Base-by-base conservation (phyloP, 2,329 filamentous ascomycete species). In the Emmonsiellopsis sp. region DNA sequence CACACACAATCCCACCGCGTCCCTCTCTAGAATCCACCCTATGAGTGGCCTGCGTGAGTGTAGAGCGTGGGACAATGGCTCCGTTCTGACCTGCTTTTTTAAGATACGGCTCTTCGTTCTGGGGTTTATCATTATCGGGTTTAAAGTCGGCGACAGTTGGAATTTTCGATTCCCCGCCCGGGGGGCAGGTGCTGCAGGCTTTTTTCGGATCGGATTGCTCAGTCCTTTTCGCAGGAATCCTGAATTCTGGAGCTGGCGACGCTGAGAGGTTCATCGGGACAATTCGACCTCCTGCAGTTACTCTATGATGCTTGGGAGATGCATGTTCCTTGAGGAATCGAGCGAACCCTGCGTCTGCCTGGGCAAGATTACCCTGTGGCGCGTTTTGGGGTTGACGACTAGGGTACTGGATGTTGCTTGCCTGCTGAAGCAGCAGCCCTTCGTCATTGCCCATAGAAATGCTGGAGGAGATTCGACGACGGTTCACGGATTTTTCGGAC, bases 271-370 rank as follows among this genome's bases (percentile, higher is more conserved):
- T 64, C 69, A 76, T 74, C n/a, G 74, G 73, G 37, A 77, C 73
- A 31, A 77, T 76, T 41, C 68, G 69, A 7, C 75, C 75, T 20
- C 73, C 73, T 54, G 75, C 73, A 40, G 74, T 76, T 48, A 77
- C 75, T 50, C 74, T 71, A 50, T 76, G 71, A 54, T 75, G 71
- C 35, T 68, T 73, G n/a, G 74, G 73, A 37, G 75, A 76, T 7
- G 72, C 66, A 55, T 76, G 73, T 50, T 73, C 67, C 59, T 72
- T 72, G 7, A 77, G 63, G 54, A 77, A 77, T 38, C 66, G 66
- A 34, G 65, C 69, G 60, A 77, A 77, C 0, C 75, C 75, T 46
- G 66, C 62, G 47, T 75, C 67, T 35, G 60, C 63, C 48, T 73
- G 67, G 11, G 67, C 63, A 9, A 61, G 57, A 38, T 57, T 58